Conservation (phyloP, 805 yeast species). For the Lipomyces spencermartinsiae region DNA sequence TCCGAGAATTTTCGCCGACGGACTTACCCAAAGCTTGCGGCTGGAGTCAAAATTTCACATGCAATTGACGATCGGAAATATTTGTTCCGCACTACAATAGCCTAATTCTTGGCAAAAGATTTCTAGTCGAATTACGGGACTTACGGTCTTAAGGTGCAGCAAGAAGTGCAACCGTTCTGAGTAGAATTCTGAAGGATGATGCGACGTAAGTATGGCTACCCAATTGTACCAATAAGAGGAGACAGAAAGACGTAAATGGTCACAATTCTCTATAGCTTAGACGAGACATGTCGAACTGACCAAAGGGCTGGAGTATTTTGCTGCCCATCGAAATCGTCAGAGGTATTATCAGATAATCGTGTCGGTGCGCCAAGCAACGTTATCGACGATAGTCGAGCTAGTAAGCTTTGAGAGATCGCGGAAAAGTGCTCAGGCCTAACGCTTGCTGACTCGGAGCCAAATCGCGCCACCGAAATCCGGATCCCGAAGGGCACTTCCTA, state of each 20-base stretch:
- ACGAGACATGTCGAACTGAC: not conserved
- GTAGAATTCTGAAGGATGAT: no score
- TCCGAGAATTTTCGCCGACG: not conserved
- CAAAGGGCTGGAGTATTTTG: not conserved
- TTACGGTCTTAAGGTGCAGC: no score
- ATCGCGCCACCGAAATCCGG: not conserved
- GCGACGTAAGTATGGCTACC: not conserved
- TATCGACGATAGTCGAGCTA: not conserved
- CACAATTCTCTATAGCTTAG: not conserved
- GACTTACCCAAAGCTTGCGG: no score
- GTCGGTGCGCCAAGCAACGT: not conserved
- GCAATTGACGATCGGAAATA: no score
- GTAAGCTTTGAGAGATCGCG: no score
- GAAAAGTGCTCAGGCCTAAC: no score
- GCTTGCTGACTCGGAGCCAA: not conserved
- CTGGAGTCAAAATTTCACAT: no score
- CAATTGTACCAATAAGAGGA: not conserved
- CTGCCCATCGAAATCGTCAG: not conserved
- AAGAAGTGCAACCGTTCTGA: no score
- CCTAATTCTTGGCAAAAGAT: no score
- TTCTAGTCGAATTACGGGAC: no score
- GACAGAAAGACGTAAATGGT: not conserved
- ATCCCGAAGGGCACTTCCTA: no score
- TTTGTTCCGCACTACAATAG: no score
- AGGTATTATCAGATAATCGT: not conserved